A percentile compares a stretch with the other conserved stretches of the same genome.
Evolutionary conservation across 352 stramenopile genomes (phyloP).

Genomic region (Globisporangium emineosum): DNA sequence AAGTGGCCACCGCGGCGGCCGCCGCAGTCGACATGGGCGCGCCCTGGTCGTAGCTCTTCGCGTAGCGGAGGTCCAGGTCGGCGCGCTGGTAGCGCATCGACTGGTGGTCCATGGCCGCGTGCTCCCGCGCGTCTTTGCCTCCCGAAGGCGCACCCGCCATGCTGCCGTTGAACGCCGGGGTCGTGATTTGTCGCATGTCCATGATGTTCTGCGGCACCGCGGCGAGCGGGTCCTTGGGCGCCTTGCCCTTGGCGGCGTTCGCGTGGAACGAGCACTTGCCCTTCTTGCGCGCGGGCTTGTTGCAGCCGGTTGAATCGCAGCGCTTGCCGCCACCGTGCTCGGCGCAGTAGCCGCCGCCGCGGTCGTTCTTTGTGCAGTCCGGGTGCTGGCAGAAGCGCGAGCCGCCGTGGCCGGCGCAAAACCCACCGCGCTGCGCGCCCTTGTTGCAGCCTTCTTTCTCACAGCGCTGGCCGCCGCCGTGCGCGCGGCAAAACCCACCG

Average conservation of each 20-base stretch:
- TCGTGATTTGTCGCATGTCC: slow-evolving; percentile 82
- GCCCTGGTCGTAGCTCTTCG: slow-evolving; percentile 55
- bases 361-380: slow-evolving; percentile 86
- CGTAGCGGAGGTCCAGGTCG: slow-evolving; percentile 74
- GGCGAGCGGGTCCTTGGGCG: slow-evolving; percentile 43
- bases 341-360: slow-evolving; percentile 83
- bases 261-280: slow-evolving; percentile 87
- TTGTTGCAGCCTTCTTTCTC: slow-evolving; percentile 11
- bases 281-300: slow-evolving; percentile 81
- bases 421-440: slow-evolving; percentile 16
- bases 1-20: not conserved
- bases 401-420: slow-evolving; percentile 16
- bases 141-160: slow-evolving; percentile 14
- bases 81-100: slow-evolving; percentile 49
- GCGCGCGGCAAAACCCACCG: slow-evolving; percentile 15
- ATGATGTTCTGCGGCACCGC: slow-evolving; percentile 60
- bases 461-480: slow-evolving; percentile 16
- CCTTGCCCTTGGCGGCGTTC: slow-evolving; percentile 70
- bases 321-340: slow-evolving; percentile 83
- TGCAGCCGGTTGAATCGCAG: slow-evolving; percentile 74
- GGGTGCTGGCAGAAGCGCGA: slow-evolving; percentile 12
- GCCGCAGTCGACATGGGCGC: slow-evolving; percentile 13
- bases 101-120: slow-evolving; percentile 34
- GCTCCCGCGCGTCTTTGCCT: slow-evolving; percentile 42
- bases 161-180: slow-evolving; percentile 34